Evolutionary conservation across 768 basidiomycete species (phyloP).

Genomic region (Leccinellum luteum): DNA sequence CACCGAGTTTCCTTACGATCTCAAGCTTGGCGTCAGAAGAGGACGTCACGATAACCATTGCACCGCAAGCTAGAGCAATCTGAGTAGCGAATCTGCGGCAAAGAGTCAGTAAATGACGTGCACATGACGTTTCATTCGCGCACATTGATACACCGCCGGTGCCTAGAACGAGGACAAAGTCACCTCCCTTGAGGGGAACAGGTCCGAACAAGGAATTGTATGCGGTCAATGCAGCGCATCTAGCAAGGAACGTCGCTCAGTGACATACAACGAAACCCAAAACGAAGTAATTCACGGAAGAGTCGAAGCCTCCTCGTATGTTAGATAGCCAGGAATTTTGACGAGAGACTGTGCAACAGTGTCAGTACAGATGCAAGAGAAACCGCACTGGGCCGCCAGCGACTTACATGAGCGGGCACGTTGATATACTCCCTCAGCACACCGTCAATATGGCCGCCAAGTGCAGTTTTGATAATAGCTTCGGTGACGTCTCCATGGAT

Average conservation of each 20-base stretch:
- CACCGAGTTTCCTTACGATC: conserved; percentile 49
- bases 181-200: conserved; percentile 53
- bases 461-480: conserved; percentile 33
- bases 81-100: conserved; percentile 51
- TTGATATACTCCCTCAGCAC: conserved; percentile 53
- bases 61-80: conserved; percentile 61
- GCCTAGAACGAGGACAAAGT: conserved; percentile 54
- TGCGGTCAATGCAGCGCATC: conserved; percentile 61
- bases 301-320: conserved; percentile 63
- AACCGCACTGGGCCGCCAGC: not conserved
- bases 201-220: conserved; percentile 57
- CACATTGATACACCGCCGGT: conserved; percentile 58
- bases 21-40: conserved; percentile 64
- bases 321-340: conserved; percentile 52
- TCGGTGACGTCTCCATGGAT: conserved; percentile 42
- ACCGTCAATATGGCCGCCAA: conserved; percentile 51
- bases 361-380: not conserved
- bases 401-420: conserved; percentile 44
- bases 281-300: conserved; percentile 43
- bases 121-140: conserved; percentile 2
- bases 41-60: conserved; percentile 63
- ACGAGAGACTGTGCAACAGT: conserved; percentile 41
- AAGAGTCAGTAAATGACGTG: not conserved
- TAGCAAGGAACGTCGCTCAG: conserved; percentile 12
- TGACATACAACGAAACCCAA: not conserved